Base-by-base conservation (phyloP, 345 rosid species). In the Dimocarpus longan region DNA sequence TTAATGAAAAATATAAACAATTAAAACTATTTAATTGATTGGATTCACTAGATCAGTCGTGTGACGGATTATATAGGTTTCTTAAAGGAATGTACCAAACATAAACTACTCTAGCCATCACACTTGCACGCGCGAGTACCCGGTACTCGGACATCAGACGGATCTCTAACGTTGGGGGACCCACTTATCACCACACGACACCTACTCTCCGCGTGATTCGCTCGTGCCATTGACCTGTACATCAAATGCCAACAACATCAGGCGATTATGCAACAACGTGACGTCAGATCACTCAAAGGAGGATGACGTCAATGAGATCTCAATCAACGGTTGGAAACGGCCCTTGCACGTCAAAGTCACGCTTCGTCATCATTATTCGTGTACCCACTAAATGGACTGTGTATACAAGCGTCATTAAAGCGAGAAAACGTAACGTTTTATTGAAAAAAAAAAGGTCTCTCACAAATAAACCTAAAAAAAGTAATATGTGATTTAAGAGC, bases 241-340 rank as follows among this genome's bases (percentile, higher is more conserved):
- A n/a, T 57, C 63, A 57, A 59, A 46, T 11, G 52, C 64, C 21
- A 8, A 60, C 5, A n/a, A 60, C 65, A 60, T 0, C 64, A 59
- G 4, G 10, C 5, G 24, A n/a, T 70, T 21, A 5, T 8, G 37
- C 19, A 11, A 46, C 0, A 16, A n/a, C n/a, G n/a, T n/a, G n/a
- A n/a, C n/a, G n/a, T n/a, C n/a, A n/a, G n/a, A n/a, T n/a, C n/a
- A n/a, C n/a, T n/a, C n/a, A n/a, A n/a, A n/a, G n/a, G n/a, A n/a
- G n/a, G 52, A 46, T 71, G 74, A 71, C 74, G 43, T 71, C 43
- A 16, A 11, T 5, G 5, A 1, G 4, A 8, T 26, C 3, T 5
- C 19, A n/a, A 50, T 71, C 43, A 50, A 71, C 57, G 63, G 74
- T 10, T 52, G 74, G 52, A 71, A 71, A 50, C 40, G 74, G 2